Base-by-base conservation (phyloP, 2,329 filamentous ascomycete genomes). In the Cordyceps tenuipes region DNA sequence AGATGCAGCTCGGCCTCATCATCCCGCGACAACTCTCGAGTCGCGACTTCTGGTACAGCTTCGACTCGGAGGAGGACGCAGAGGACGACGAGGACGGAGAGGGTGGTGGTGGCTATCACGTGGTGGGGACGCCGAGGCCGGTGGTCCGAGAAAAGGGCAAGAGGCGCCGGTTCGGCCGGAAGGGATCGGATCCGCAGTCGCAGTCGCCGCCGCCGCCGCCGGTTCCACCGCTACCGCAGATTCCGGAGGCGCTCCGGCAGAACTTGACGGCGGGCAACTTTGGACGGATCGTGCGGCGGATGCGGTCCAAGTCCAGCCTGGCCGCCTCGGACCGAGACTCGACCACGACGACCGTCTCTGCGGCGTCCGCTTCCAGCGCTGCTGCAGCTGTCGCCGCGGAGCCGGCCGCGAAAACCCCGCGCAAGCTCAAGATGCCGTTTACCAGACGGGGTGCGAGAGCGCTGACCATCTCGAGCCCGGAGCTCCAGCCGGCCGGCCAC, bases 41-140 rank as follows among this genome's bases (percentile, higher is more conserved):
- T 64, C 72, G 72, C 65, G 63, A 70, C 26, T 71, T 70, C 56
- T 75, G 74, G 72, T 74, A 75, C 60, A 65, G 70, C 64, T 66
- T 72, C 63, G 71, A 74, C 65, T 73, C 69, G 47, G 72, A 72
- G 13, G 66, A 69, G 48, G 70, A 71, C 13, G 46, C 41, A 4
- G 66, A 66, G 21, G 63, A 65, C 21, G 65, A 68, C 3, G 60
- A 59, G 10, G 48, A 66, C 26, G 19, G 63, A 2, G 34, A 36
- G 12, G n/a, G n/a, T n/a, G 34, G 34, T 36, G 34, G 10, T 7
- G 34, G 34, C 2, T 9, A 36, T 9, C 12, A 3, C 6, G 26
- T 36, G 6, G 34, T 9, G 3, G 34, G 10, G 34, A 36, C 34
- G 10, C 50, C 23, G 55, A 46, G n/a, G 59, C 12, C 3, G 21